Conservation (phyloP, 768 basidiomycete species). For the Candolleomyces aberdarensis region DNA sequence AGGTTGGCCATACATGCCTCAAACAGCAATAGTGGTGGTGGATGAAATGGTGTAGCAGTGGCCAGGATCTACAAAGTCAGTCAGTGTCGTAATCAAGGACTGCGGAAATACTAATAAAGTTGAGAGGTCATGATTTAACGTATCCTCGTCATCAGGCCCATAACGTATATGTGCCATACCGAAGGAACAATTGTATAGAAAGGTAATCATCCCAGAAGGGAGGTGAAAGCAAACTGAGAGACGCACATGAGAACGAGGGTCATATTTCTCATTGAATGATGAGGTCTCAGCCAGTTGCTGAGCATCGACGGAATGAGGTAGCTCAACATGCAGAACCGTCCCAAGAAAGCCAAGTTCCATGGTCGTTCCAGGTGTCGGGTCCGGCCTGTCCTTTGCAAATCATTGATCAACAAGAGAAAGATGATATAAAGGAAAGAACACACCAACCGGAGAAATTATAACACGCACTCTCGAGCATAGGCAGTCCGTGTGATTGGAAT, state of each 20-base stretch:
- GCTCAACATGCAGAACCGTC: conserved; percentile 64
- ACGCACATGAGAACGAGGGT: conserved; percentile 50
- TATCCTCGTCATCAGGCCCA: no score
- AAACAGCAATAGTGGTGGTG: conserved; percentile 57
- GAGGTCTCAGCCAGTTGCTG: conserved; percentile 66
- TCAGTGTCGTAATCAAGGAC: neutral
- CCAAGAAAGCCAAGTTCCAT: conserved; percentile 85
- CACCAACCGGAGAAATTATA: conserved; percentile 85
- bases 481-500: conserved; percentile 66
- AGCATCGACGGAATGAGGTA: conserved; percentile 66
- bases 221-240: neutral
- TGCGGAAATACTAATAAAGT: no score
- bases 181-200: no score
- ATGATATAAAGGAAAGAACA: conserved; percentile 20
- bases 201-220: neutral
- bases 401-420: conserved; percentile 10
- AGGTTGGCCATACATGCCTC: conserved; percentile 63
- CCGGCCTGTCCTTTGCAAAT: conserved; percentile 65
- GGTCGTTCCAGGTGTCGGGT: conserved; percentile 61
- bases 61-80: conserved; percentile 58
- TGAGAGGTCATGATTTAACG: no score
- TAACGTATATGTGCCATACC: no score
- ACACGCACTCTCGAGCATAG: conserved; percentile 84
- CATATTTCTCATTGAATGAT: conserved; percentile 48
- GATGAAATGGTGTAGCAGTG: conserved; percentile 54